A percentile compares a stretch with the other conserved stretches of the same genome.
These are phyloP conservation scores for Fusarium irregulare DNA, from an alignment of 2,329 filamentous ascomycete genomes.

Conservation along the genomic window DNA sequence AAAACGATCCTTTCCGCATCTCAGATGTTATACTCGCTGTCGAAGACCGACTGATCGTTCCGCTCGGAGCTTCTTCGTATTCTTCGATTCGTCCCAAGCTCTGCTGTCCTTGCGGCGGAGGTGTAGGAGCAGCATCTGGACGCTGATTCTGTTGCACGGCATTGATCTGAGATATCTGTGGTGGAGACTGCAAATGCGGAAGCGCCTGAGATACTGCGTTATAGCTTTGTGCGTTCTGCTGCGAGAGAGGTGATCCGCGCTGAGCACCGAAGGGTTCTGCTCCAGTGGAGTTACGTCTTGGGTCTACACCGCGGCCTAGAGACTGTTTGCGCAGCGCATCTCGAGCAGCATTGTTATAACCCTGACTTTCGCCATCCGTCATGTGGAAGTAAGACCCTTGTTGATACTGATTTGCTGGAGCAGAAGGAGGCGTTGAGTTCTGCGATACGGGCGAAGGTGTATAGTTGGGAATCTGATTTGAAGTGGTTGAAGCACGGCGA, in stretches of 20 bases:
- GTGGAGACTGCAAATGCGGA: slow-evolving; percentile 26
- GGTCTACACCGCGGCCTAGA: slow-evolving; percentile 30
- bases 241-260: slow-evolving; percentile 25
- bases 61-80: slow-evolving; percentile 36
- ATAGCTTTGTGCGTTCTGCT: slow-evolving; percentile 13
- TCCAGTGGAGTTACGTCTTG: slow-evolving; percentile 38
- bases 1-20: slow-evolving; percentile 30
- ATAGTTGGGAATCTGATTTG: slow-evolving; percentile 24
- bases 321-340: slow-evolving; percentile 44
- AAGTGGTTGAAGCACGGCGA: slow-evolving; percentile 39
- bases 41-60: slow-evolving; percentile 34
- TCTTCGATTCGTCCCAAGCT: slow-evolving; percentile 44
- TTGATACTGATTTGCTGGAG: slow-evolving; percentile 22
- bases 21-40: slow-evolving; percentile 26
- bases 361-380: slow-evolving; percentile 36
- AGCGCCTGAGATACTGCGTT: slow-evolving; percentile 7
- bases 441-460: slow-evolving; percentile 44
- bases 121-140: slow-evolving; percentile 2
- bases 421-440: slow-evolving; percentile 36
- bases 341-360: slow-evolving; percentile 35
- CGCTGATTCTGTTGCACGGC: slow-evolving; percentile 14
- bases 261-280: slow-evolving; percentile 27
- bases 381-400: slow-evolving; percentile 38
- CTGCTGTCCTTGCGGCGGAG: slow-evolving; percentile 32
- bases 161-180: slow-evolving; percentile 28